phyloP scores from a whole-genome alignment of 768 basidiomycete species.

The Mycena sanguinolenta region DNA sequence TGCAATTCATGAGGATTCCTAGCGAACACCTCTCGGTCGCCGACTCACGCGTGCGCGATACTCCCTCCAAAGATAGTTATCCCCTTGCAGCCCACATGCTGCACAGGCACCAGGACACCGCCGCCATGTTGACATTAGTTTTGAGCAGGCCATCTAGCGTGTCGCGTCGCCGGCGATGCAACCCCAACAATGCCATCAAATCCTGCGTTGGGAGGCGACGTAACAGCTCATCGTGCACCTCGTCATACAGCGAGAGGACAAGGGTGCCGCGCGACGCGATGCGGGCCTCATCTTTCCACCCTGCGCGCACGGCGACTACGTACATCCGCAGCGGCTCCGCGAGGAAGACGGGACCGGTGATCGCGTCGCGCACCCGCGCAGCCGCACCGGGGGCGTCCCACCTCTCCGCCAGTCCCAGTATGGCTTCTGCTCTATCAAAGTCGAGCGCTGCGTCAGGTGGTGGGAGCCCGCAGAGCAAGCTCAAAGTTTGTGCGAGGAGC shows the following conservation, averaged over 20 bases:
- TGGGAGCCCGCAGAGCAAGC: constrained; percentile 29
- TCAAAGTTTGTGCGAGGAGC: constrained; percentile 11
- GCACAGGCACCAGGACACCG: constrained; percentile 18
- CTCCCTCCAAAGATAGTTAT: constrained; percentile 25
- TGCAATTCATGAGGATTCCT: not conserved
- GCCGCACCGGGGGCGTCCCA: constrained; percentile 28
- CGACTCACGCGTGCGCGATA: constrained; percentile 35
- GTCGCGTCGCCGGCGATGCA: constrained; percentile 33
- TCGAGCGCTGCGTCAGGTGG: constrained; percentile 12
- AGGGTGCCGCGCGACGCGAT: constrained; percentile 28
- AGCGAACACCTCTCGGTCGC: not conserved
- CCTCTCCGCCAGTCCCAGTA: constrained; percentile 26
- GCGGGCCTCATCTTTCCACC: constrained; percentile 29
- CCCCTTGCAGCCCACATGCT: constrained; percentile 15
- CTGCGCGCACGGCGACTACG: constrained; percentile 25
- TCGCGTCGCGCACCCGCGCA: constrained; percentile 23
- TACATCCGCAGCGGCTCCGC: constrained; percentile 32
- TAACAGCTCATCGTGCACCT: constrained; percentile 13
- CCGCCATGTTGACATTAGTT: not conserved
- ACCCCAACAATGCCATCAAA: constrained; percentile 23
- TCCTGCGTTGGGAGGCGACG: constrained; percentile 8
- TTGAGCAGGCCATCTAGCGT: constrained; percentile 27
- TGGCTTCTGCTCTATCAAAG: constrained; percentile 22
- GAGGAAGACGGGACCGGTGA: constrained; percentile 15
- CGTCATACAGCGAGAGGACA: constrained; percentile 23